Base-by-base conservation (phyloP, 352 stramenopile species). In the Pythium pectinolyticum region DNA sequence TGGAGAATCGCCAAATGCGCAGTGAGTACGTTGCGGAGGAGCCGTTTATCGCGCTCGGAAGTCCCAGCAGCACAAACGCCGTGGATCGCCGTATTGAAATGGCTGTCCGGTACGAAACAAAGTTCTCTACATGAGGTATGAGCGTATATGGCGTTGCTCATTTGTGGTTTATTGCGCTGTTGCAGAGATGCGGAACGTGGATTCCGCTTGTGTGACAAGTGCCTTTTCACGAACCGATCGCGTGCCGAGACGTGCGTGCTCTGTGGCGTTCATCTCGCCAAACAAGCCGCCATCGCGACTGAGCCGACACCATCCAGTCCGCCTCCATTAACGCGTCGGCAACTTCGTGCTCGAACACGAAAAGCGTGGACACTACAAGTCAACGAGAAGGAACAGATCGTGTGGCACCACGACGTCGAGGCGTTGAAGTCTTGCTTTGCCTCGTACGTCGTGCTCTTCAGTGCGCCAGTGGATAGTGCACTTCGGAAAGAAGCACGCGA, bases 21-120 rank as follows among this genome's bases (percentile, higher is more conserved):
- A 11, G 46, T 48, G 49, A 22, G 34, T 57, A 57, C 22, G 25
- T 58, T 30, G 32, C 27, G 7, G 60, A 61, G 27, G 25, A 28
- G 53, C 53, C 47, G 11, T 69, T 69, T 30, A 54, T 69, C 28
- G 61, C 61, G 24, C 40, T 69, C 22, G 53, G 43, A 17, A 69
- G 61, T 55, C 61, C 61, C 3, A 69, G 61, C 40, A 32, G 47
- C 12, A 69, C 54, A 11, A 59, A 69, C 37, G 61, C 61, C 10
- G 61, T 69, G 19, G 53, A 69, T 31, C 53, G 61, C 17, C 61
- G 61, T 28, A 63, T 69, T 28, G 53, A 69, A 28, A 37, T 31
- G 5, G 61, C 61, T 3, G 22, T 69, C 11, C 61, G 61, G 61
- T 69, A 40, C 6, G 24, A 14, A 5, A 2, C 7, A 19, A 24